phyloP scores from a whole-genome alignment of 2,329 filamentous ascomycete species.

The Paecilomyces variotii region DNA sequence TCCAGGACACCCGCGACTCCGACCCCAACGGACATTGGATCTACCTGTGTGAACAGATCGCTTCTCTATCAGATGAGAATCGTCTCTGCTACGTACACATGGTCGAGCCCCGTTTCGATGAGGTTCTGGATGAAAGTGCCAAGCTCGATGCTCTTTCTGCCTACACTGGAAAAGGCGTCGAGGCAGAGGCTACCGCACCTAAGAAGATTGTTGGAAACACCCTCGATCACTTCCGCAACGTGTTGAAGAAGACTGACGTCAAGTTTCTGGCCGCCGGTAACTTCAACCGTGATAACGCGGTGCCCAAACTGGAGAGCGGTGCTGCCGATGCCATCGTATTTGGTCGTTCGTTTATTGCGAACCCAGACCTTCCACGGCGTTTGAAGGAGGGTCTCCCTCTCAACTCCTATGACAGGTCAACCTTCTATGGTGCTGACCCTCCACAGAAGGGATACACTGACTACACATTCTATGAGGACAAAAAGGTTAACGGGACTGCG shows the following conservation, averaged over 20 bases:
- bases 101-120: constrained; percentile 43
- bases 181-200: constrained; percentile 8
- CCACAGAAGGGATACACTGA: constrained; percentile 30
- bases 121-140: constrained; percentile 37
- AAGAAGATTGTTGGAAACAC: constrained; percentile 18
- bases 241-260: constrained; percentile 33
- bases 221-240: constrained; percentile 34
- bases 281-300: constrained; percentile 16
- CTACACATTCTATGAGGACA: constrained; percentile 24
- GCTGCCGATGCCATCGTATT: constrained; percentile 23
- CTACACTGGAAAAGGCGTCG: neutral
- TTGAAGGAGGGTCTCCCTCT: constrained; percentile 28
- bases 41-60: constrained; percentile 37
- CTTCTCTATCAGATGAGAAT: constrained; percentile 22
- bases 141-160: constrained; percentile 34
- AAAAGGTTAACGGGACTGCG: neutral
- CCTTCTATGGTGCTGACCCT: constrained; percentile 32
- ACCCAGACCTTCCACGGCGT: constrained; percentile 35
- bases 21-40: constrained; percentile 40
- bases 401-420: constrained; percentile 30
- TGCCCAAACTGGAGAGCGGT: constrained; percentile 10
- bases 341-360: constrained; percentile 36
- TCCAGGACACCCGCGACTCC: constrained; percentile 47
- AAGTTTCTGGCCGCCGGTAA: constrained; percentile 25
- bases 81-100: constrained; percentile 41